Percentiles rank a stretch among this genome's conserved stretches.
phyloP scores from a whole-genome alignment of 495 filamentous ascomycete species.

The Talaromyces wortmannii region DNA sequence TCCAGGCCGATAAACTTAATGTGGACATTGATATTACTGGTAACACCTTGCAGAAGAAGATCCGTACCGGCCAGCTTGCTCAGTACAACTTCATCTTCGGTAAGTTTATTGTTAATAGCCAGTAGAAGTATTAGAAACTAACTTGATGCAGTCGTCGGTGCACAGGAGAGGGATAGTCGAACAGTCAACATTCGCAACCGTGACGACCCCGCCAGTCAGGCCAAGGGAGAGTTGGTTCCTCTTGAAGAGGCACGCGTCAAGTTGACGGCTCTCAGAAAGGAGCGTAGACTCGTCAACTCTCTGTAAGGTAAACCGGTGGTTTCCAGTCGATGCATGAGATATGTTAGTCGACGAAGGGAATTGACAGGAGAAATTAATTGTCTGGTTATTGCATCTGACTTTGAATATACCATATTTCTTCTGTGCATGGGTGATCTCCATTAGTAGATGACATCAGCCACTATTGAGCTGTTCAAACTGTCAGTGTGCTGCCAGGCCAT shows the following conservation, averaged over 20 bases:
- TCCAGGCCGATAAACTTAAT: constrained; percentile 53
- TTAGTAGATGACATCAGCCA: too few species aligned
- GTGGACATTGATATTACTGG: constrained; percentile 83
- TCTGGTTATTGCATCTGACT: too few species aligned
- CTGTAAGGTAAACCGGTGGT: constrained; percentile 15
- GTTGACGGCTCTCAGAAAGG: constrained; percentile 61
- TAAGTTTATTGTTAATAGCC: constrained; percentile 22
- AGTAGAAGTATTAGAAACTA: constrained; percentile 1
- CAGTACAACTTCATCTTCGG: constrained; percentile 92
- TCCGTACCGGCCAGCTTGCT: constrained; percentile 75
- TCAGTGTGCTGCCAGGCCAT: too few species aligned
- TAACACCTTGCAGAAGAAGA: constrained; percentile 96
- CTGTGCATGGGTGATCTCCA: too few species aligned
- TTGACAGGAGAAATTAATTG: background rate
- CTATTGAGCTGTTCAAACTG: too few species aligned
- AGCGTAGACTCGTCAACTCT: constrained; percentile 48
- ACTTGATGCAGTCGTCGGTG: constrained; percentile 63
- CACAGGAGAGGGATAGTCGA: constrained; percentile 66
- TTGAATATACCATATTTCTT: too few species aligned
- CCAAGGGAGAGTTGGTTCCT: constrained; percentile 61
- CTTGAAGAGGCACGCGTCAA: constrained; percentile 74
- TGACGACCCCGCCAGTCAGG: constrained; percentile 78
- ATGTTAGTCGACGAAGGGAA: background rate
- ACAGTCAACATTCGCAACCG: constrained; percentile 87
- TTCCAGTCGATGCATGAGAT: background rate